Percentiles rank a stretch among this genome's conserved stretches.
Evolutionary conservation across 2,329 filamentous ascomycete genomes (phyloP).

Genomic region (Falciphora oryzae): DNA sequence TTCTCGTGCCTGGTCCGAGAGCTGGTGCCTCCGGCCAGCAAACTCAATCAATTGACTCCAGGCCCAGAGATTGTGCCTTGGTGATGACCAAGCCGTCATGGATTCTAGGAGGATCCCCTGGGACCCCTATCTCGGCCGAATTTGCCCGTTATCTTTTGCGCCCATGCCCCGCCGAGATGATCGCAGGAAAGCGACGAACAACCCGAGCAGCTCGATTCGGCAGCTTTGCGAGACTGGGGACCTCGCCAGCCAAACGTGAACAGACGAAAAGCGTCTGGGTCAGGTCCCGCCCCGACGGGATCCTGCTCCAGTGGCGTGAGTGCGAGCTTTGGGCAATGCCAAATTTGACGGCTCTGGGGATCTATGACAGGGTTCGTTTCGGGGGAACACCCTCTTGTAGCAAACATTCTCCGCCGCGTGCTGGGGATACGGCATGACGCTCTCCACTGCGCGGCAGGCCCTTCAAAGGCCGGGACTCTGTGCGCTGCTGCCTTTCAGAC

Average conservation of each 20-base stretch:
- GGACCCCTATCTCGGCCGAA: not conserved
- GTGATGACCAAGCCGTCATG: too few species aligned
- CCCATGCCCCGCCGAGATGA: too few species aligned
- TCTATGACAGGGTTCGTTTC: not conserved
- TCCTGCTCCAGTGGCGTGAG: too few species aligned
- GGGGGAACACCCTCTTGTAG: not conserved
- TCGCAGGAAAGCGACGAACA: too few species aligned
- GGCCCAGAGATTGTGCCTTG: too few species aligned
- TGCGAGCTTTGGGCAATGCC: too few species aligned
- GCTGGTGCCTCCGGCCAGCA: not conserved
- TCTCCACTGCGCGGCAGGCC: not conserved
- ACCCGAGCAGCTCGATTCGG: too few species aligned
- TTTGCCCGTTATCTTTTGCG: not conserved
- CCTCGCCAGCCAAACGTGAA: too few species aligned
- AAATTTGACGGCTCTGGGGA: not conserved
- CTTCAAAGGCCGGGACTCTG: not conserved
- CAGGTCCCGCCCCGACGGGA: too few species aligned
- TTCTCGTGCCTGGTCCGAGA: not conserved
- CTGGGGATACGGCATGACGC: not conserved
- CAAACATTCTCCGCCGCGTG: not conserved
- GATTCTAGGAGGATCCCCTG: not conserved
- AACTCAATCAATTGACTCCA: not conserved
- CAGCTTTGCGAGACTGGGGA: too few species aligned
- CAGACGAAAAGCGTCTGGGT: too few species aligned
- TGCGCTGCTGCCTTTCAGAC: not conserved